Conservation (phyloP, 768 basidiomycete genomes). For the Leccinum olivaceopallidum region DNA sequence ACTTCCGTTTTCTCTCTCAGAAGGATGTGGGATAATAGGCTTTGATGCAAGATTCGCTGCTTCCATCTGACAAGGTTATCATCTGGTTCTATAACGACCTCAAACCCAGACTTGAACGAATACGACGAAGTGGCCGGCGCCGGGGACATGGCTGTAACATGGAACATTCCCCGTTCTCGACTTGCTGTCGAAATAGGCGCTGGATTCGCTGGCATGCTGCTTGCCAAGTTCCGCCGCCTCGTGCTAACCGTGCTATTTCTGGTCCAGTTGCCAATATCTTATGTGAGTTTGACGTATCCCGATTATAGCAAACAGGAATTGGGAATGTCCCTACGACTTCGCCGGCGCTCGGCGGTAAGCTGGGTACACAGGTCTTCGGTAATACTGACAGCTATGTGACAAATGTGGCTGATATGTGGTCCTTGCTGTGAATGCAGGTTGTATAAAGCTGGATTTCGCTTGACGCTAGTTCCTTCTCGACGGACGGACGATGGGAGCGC, state of each 20-base stretch:
- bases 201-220: background rate
- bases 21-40: background rate
- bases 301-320: background rate
- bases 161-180: background rate
- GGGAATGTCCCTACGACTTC: background rate
- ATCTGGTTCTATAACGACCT: background rate
- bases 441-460: background rate
- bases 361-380: background rate
- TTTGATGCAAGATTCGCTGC: background rate
- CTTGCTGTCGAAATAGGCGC: background rate
- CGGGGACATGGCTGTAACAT: background rate
- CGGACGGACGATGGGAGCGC: background rate
- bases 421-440: constrained; percentile 16
- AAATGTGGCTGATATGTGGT: constrained; percentile 11
- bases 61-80: background rate
- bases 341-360: background rate
- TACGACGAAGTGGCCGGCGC: background rate
- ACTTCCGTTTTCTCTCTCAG: background rate
- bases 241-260: background rate
- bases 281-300: background rate
- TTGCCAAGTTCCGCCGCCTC: constrained; percentile 1
- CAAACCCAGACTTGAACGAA: background rate
- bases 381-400: constrained; percentile 4
- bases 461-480: background rate
- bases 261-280: background rate